Base-by-base conservation (phyloP, 352 stramenopile genomes). In the Saprolegnia parasitica region DNA sequence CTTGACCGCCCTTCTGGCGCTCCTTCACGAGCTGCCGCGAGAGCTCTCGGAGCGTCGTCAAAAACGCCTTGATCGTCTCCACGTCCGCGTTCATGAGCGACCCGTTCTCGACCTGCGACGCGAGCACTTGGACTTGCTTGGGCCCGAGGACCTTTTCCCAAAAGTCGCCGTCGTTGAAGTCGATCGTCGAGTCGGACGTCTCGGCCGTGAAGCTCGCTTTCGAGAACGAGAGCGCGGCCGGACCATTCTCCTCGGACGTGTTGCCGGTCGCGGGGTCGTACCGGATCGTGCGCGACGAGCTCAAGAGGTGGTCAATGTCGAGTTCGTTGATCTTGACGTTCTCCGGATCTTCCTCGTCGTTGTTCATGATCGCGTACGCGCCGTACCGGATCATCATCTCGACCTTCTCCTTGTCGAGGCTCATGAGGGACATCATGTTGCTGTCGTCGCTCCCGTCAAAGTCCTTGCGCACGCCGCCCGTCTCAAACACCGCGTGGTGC, bases 401-500 rank as follows among this genome's bases (percentile, higher is more conserved):
- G 61, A 99, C 97, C 84, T 99, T 99, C 71, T 99, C 96, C 67
- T 98, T 91, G 71, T 98, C 95, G 57, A 96, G 76, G 21, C 91
- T 96, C 80, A 96, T 96, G 42, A 97, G 76, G 52, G 89, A 95
- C 82, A 93, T 91, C 83, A 94, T 96, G 72, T 92, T 95, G 35
- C 88, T 80, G 49, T 97, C 92, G 60, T 98, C 91, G 65, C 98
- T 91, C 68, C 96, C 90, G 54, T 96, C 92, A 72, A 98, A 98
- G 57, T 96, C 88, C 49, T 96, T 96, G 20, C 87, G 86, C 40
- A 96, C 86, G 70, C 87, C 87, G 54, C 88, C 86, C 29, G 96
- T 98, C 64, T 98, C 97, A 29, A 99, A 94, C 21, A 99, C 93
- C 39, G 97, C 97, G 70, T 99, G 96, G 76, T 99, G 96, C 74